phyloP scores from a whole-genome alignment of 805 yeast genomes.

The Kuraishia ogatae region DNA sequence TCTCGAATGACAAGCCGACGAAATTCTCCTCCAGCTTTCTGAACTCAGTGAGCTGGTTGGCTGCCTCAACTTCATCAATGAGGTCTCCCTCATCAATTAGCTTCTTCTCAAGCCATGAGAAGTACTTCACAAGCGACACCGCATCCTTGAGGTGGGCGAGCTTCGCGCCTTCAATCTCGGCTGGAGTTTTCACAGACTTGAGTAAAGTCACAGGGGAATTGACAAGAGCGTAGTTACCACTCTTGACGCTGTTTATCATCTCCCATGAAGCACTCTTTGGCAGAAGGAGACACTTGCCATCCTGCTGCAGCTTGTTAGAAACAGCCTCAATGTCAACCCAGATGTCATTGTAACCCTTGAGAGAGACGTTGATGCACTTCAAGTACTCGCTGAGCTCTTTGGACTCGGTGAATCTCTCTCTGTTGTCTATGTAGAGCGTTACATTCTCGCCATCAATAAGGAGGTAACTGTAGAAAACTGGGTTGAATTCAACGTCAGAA shows the following conservation, averaged over 20 bases:
- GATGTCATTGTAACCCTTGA: constrained; percentile 35
- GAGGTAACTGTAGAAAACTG: constrained; percentile 74
- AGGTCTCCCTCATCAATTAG: constrained; percentile 29
- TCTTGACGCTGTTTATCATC: constrained; percentile 39
- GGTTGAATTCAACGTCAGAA: constrained; percentile 70
- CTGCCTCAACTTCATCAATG: constrained; percentile 53
- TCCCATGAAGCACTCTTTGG: constrained; percentile 65
- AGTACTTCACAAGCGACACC: constrained; percentile 59
- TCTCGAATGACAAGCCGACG: constrained; percentile 65
- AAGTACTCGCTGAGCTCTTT: constrained; percentile 29
- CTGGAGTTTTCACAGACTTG: constrained; percentile 68
- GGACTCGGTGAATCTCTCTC: constrained; percentile 25
- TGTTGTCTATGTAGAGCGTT: constrained; percentile 32
- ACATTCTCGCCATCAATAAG: constrained; percentile 31
- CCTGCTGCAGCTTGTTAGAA: constrained; percentile 18
- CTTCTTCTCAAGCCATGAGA: constrained; percentile 75
- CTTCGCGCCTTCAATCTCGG: constrained; percentile 65
- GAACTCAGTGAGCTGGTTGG: constrained; percentile 39
- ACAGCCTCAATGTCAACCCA: constrained; percentile 32
- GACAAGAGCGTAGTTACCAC: constrained; percentile 28
- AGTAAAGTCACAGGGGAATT: constrained; percentile 37
- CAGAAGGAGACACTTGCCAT: constrained; percentile 31
- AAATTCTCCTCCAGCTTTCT: constrained; percentile 36
- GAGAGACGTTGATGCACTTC: constrained; percentile 30
- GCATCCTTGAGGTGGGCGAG: constrained; percentile 82